phyloP scores from a whole-genome alignment of 1,284 basidiomycete species.

The Fomitopsis betulina region DNA sequence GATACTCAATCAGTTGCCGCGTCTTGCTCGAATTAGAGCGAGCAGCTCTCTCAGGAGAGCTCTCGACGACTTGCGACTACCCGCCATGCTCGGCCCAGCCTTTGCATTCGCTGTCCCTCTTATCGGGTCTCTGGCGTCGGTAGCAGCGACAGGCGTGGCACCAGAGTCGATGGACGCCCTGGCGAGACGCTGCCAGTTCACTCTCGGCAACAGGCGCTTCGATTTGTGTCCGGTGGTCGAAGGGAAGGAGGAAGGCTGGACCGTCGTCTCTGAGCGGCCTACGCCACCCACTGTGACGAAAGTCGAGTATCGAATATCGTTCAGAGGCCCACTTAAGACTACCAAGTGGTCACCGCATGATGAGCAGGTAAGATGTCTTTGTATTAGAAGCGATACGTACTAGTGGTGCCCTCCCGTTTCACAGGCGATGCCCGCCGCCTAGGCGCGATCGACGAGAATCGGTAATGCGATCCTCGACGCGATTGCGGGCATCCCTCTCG shows the following conservation, averaged over 20 bases:
- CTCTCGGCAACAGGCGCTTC: slow-evolving; percentile 19
- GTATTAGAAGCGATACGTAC: background rate
- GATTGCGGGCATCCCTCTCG: background rate
- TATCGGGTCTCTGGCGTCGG: slow-evolving; percentile 3
- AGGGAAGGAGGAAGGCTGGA: slow-evolving; percentile 17
- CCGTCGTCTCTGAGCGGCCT: slow-evolving; percentile 16
- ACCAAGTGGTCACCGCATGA: slow-evolving; percentile 18
- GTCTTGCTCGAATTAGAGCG: background rate
- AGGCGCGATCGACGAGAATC: background rate
- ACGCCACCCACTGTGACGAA: slow-evolving; percentile 31
- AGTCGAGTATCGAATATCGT: slow-evolving; percentile 24
- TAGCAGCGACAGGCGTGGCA: slow-evolving; percentile 6
- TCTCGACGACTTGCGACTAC: slow-evolving; percentile 1
- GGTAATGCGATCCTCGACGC: background rate
- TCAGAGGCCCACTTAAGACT: slow-evolving; percentile 23
- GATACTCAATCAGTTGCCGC: slow-evolving; percentile 1
- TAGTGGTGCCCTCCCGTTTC: background rate
- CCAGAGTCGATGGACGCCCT: slow-evolving; percentile 14
- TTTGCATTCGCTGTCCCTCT: background rate
- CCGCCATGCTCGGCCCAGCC: slow-evolving; percentile 3
- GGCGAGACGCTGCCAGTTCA: slow-evolving; percentile 24
- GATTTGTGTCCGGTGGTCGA: slow-evolving; percentile 29
- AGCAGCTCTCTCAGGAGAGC: slow-evolving; percentile 1
- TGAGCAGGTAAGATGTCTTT: slow-evolving; percentile 21
- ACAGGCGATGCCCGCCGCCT: background rate